Conservation (phyloP, 441 rosid genomes). For the California macrophylla region DNA sequence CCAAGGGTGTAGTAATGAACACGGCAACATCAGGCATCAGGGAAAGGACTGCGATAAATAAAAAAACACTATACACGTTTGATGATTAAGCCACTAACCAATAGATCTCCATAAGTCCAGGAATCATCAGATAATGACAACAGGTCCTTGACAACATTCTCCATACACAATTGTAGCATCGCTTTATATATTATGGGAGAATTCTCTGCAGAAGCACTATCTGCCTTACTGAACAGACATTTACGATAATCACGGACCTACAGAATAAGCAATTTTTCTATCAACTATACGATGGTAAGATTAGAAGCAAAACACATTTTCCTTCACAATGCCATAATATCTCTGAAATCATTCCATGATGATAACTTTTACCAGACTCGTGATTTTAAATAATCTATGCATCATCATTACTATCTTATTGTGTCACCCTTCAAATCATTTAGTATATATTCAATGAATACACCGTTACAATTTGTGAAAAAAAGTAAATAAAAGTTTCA, state of each 20-base stretch:
- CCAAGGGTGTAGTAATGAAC: conserved; percentile 9
- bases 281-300: neutral
- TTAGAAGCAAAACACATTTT: neutral
- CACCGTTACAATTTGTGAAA: neutral
- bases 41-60: neutral
- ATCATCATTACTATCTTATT: neutral
- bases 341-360: neutral
- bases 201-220: neutral
- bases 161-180: conserved; percentile 23
- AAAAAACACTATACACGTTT: neutral
- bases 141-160: conserved; percentile 27
- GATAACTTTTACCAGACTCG: neutral
- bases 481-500: neutral
- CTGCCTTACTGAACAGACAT: conserved; percentile 6
- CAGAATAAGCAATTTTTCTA: conserved; percentile 5
- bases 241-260: conserved; percentile 29
- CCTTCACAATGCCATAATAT: neutral
- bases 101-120: conserved; percentile 24
- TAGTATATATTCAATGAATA: neutral
- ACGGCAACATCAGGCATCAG: neutral
- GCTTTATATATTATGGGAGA: conserved; percentile 23
- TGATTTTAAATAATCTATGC: neutral
- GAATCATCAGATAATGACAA: conserved; percentile 20
- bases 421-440: neutral
- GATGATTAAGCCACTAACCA: conserved; percentile 17